phyloP scores from a whole-genome alignment of 441 rosid genomes.

The Populus hybrid region DNA sequence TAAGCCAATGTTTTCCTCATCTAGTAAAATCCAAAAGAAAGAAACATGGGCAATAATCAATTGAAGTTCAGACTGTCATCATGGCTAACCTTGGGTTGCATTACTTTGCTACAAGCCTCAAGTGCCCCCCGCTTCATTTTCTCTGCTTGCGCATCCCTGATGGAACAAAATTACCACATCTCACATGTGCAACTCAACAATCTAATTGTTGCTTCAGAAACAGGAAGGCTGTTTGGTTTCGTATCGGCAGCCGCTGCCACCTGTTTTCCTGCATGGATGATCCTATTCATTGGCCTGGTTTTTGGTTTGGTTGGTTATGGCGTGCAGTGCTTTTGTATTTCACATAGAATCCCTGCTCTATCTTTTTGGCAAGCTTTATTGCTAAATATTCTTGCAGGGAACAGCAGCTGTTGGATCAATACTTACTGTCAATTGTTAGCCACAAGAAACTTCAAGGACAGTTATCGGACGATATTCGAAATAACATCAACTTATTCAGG shows the following conservation, averaged over 20 bases:
- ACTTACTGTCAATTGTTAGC: slow-evolving; percentile 27
- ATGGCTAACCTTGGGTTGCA: slow-evolving; percentile 23
- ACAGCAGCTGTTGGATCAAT: slow-evolving; percentile 29
- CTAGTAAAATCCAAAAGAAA: background rate
- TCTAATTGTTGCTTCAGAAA: slow-evolving; percentile 32
- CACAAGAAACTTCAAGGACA: slow-evolving; percentile 19
- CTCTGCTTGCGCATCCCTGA: slow-evolving; percentile 9
- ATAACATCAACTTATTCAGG: slow-evolving; percentile 28
- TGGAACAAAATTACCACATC: slow-evolving; percentile 16
- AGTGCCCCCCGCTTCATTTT: slow-evolving; percentile 20
- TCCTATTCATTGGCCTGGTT: slow-evolving; percentile 23
- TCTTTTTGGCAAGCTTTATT: slow-evolving; percentile 26
- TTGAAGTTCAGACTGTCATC: slow-evolving; percentile 7
- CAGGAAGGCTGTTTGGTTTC: slow-evolving; percentile 28
- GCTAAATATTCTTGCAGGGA: slow-evolving; percentile 24
- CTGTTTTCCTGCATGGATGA: slow-evolving; percentile 22
- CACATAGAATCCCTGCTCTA: slow-evolving; percentile 6
- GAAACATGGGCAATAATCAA: slow-evolving; percentile 9
- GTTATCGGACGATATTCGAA: slow-evolving; percentile 6
- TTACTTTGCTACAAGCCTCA: slow-evolving; percentile 23
- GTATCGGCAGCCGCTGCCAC: slow-evolving; percentile 20
- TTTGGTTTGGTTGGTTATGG: slow-evolving; percentile 34
- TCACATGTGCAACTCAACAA: slow-evolving; percentile 27
- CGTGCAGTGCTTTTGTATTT: slow-evolving; percentile 25
- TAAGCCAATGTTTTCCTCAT: too few species aligned